Percentiles rank a stretch among this genome's conserved stretches.
Conservation (phyloP, 768 basidiomycete species). For the Mycena sanguinolenta region DNA sequence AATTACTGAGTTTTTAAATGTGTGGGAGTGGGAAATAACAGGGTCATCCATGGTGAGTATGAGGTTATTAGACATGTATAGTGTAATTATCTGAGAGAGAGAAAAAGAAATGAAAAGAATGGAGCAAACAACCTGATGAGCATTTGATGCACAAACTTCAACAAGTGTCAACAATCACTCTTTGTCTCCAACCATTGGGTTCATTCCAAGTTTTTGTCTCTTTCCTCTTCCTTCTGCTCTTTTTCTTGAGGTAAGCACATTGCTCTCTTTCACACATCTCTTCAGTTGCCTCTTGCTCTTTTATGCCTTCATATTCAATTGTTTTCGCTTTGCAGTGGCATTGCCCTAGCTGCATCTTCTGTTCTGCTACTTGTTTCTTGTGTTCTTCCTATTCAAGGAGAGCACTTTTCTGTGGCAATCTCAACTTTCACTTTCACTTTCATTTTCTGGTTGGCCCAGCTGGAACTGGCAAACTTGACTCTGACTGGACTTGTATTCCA, state of each 20-base stretch:
- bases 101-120: too few species aligned
- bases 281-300: background rate
- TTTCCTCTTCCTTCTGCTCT: background rate
- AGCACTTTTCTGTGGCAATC: slow-evolving; percentile 1
- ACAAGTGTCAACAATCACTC: background rate
- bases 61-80: too few species aligned
- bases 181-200: background rate
- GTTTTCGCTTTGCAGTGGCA: background rate
- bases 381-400: background rate
- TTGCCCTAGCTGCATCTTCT: too few species aligned
- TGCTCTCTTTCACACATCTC: background rate
- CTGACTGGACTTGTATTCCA: too few species aligned
- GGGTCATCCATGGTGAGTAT: too few species aligned
- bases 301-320: background rate
- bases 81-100: too few species aligned
- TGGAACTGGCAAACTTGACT: too few species aligned
- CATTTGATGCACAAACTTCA: too few species aligned
- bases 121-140: too few species aligned
- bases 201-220: background rate
- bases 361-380: background rate
- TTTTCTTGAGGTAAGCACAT: background rate
- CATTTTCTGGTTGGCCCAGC: too few species aligned
- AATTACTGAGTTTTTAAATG: too few species aligned
- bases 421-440: slow-evolving; percentile 35
- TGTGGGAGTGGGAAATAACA: too few species aligned